phyloP scores from a whole-genome alignment of 352 stramenopile species.

The Phytopythium mirpurense region DNA sequence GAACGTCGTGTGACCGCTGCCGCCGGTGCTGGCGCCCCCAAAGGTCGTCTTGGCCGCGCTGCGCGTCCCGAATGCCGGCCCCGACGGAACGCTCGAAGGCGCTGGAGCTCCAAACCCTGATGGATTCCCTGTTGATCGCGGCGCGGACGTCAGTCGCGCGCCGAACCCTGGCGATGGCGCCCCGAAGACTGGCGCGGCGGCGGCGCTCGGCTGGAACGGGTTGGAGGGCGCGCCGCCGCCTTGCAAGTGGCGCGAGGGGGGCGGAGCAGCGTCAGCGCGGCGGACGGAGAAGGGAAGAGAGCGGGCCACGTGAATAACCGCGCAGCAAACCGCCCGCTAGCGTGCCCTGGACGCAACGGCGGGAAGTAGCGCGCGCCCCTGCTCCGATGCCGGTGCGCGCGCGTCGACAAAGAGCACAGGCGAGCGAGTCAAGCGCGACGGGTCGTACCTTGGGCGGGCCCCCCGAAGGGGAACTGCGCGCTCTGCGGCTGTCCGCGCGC shows the following conservation, averaged over 20 bases:
- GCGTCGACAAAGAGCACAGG: not conserved
- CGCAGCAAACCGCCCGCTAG: not conserved
- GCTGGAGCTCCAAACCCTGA: not conserved
- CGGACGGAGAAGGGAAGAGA: not conserved
- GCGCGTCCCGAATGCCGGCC: not conserved
- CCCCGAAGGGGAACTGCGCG: conserved; percentile 20
- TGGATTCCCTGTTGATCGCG: not conserved
- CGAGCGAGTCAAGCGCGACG: conserved; percentile 1
- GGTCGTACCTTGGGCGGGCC: conserved; percentile 33
- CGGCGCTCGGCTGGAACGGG: conserved; percentile 20
- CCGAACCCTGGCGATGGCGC: conserved; percentile 12
- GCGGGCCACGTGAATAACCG: conserved; percentile 1
- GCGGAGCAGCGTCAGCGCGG: not conserved
- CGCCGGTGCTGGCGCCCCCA: not conserved
- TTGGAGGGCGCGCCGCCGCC: conserved; percentile 11
- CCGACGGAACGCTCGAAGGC: not conserved
- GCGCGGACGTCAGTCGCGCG: not conserved
- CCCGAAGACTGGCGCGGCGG: conserved; percentile 1
- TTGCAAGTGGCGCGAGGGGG: not conserved
- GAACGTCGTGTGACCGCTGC: not conserved
- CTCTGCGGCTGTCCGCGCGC: conserved; percentile 13
- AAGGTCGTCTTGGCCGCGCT: not conserved
- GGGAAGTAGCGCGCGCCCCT: not conserved
- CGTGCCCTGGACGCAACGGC: not conserved
- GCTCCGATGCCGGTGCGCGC: not conserved